Conservation (phyloP, 148 eudicot species). For the Chenopodium berlandieri region DNA sequence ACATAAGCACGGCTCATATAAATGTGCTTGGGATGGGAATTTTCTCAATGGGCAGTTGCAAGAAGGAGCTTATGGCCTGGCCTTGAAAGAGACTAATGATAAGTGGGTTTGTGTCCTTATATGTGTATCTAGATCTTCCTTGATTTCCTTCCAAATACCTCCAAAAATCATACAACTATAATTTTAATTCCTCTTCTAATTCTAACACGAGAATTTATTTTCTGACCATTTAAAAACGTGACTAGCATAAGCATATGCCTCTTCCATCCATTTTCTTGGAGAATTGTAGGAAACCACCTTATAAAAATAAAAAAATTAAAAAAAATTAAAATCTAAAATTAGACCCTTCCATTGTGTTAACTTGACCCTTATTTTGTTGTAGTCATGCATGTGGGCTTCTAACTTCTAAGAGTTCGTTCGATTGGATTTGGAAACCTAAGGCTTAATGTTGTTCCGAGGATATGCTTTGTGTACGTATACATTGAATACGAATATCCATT, state of each 20-base stretch:
- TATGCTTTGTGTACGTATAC: neutral
- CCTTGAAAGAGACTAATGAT: neutral
- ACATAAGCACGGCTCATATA: too few relatives aligned
- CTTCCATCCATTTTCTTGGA: neutral
- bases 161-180: neutral
- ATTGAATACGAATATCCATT: neutral
- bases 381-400: neutral
- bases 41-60: neutral
- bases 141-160: neutral
- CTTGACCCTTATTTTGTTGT: neutral
- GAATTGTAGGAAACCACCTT: neutral
- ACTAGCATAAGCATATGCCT: slow-evolving; percentile 1
- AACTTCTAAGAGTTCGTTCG: neutral
- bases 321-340: neutral
- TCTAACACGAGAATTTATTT: neutral
- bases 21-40: neutral
- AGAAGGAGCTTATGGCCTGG: neutral
- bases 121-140: neutral
- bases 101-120: neutral
- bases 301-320: too few relatives aligned
- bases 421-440: neutral
- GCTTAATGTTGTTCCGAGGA: neutral
- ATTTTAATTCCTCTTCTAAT: neutral
- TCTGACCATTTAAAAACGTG: neutral
- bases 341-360: neutral